phyloP scores from a whole-genome alignment of 2,329 filamentous ascomycete genomes.

The Westerdykella sp. region DNA sequence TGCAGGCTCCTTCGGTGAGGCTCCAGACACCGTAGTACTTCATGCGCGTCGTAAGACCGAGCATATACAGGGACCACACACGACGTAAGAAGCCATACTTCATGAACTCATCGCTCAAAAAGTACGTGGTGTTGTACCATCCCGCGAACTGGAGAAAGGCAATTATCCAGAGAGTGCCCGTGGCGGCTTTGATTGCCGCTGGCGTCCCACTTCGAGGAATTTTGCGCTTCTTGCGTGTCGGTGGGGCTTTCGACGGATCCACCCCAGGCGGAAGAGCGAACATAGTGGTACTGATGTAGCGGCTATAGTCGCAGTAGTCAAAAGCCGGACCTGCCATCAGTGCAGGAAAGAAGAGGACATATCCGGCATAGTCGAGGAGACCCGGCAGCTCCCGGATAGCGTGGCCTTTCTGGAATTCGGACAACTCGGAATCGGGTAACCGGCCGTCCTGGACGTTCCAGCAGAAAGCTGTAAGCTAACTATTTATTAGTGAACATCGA shows the following conservation, averaged over 20 bases:
- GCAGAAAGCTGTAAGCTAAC: conserved; percentile 74
- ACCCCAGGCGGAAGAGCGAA: conserved; percentile 76
- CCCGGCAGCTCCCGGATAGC: conserved; percentile 68
- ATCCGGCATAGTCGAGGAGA: conserved; percentile 77
- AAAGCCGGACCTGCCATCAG: conserved; percentile 87
- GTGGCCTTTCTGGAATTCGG: conserved; percentile 77
- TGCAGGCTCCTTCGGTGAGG: conserved; percentile 88
- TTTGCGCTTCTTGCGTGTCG: conserved; percentile 80
- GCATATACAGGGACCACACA: conserved; percentile 74
- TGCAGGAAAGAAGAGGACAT: conserved; percentile 90
- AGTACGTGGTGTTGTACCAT: conserved; percentile 58
- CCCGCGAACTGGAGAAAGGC: conserved; percentile 67
- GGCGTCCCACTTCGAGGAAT: conserved; percentile 88
- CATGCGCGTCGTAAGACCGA: conserved; percentile 71
- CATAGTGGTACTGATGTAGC: conserved; percentile 91
- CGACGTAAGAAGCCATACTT: conserved; percentile 63
- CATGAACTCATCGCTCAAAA: conserved; percentile 62
- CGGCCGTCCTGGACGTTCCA: conserved; percentile 97
- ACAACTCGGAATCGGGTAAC: conserved; percentile 70
- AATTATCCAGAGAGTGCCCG: conserved; percentile 73
- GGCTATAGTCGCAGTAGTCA: conserved; percentile 86
- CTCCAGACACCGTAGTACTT: conserved; percentile 98
- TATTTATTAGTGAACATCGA: conserved; percentile 4
- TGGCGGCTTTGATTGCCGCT: conserved; percentile 66
- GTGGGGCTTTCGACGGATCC: conserved; percentile 79